Evolutionary conservation across 2,329 filamentous ascomycete genomes (phyloP), one percentile per base, ranked within the genome.

Genomic region (Madurella mycetomatis): DNA sequence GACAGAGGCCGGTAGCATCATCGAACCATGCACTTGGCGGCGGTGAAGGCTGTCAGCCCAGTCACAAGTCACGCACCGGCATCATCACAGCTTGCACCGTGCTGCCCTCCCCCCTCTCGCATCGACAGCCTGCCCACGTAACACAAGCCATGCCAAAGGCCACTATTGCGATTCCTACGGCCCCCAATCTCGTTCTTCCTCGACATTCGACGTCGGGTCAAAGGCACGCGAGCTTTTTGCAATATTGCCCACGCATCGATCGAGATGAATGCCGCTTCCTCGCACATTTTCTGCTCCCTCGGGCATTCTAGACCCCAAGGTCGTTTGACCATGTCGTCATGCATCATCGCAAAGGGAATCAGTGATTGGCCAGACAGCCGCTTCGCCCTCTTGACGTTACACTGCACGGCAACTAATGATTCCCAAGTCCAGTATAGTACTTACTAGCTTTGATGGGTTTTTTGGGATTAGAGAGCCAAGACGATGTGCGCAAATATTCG

Each of bases 351-450:
- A 49, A 46, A 32, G 50, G 16, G 37, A 2, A 19, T 7, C 39
- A 4, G 41, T 25, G 41, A 56, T 56, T 59, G 54, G 56, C 39
- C 41, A 12, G 18, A 56, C 51, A 59, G 56, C 47, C 56, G 56
- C 56, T 47, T 44, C 41, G 8, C 48, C 31, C 41, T 37, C 44
- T 45, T 40, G 31, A 49, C 45, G 55, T 52, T 55, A 49, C 55
- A 57, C 11, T 34, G 37, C 45, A 47, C 37, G 41, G 43, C 34
- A 37, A 15, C 34, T 25, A 3, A 4, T 25, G 25, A 13, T 15
- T 9, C 31, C 25, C 18, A 25, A 25, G 25, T 19, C 31, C 41
- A 40, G 40, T 48, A n/a, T n/a, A n/a, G n/a, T n/a, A n/a, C n/a
- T n/a, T n/a, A 41, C 43, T 49, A 53, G 32, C 41, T 12, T 12